Percentiles rank a stretch among this genome's conserved stretches.
Evolutionary conservation across 2,329 filamentous ascomycete genomes (phyloP).

Genomic region (Coniochaeta ligniaria): DNA sequence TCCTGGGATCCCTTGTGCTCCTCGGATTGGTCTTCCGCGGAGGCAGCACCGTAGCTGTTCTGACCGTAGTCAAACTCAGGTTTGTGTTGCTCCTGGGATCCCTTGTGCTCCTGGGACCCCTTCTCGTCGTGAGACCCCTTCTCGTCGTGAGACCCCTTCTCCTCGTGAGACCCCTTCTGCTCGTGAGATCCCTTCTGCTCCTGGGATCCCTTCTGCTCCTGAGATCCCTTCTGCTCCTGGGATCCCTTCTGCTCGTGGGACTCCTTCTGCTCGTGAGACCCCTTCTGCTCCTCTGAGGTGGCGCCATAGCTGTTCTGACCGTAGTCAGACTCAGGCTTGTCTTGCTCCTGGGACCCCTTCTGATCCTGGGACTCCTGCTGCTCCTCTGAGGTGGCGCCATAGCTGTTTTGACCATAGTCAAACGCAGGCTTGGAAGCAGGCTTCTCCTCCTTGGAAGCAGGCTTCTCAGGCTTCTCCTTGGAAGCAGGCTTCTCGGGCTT

Average conservation of each 20-base stretch:
- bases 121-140: too few species aligned
- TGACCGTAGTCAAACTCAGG: background rate
- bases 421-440: background rate
- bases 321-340: background rate
- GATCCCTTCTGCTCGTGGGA: background rate
- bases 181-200: background rate
- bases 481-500: too few species aligned
- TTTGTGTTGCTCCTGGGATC: too few species aligned
- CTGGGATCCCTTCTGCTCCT: background rate
- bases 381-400: background rate
- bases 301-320: background rate
- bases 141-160: too few species aligned
- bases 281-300: background rate
- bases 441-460: too few species aligned
- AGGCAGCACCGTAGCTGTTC: background rate
- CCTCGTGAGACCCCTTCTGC: too few species aligned
- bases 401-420: background rate
- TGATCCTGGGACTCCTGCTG: background rate
- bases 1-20: background rate
- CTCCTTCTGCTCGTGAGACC: too few species aligned
- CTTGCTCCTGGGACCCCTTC: background rate
- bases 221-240: background rate
- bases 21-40: background rate
- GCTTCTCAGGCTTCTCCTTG: too few species aligned
- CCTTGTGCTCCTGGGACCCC: background rate